phyloP scores from a whole-genome alignment of 352 stramenopile species.

The Pythium rhizo-oryzae region DNA sequence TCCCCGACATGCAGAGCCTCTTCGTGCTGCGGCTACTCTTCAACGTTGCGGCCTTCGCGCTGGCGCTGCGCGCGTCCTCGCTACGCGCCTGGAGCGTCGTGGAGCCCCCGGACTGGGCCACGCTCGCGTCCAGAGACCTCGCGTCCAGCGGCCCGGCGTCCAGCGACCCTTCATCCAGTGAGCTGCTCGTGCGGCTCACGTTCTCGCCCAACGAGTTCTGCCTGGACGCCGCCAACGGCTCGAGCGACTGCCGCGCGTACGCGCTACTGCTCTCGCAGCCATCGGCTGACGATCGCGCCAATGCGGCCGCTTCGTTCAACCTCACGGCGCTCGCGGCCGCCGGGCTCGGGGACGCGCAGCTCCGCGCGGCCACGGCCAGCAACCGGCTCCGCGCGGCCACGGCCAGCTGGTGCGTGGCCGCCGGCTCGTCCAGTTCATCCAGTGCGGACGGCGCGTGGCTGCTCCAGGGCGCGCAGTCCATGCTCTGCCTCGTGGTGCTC shows the following conservation, averaged over 20 bases:
- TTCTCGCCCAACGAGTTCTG: constrained; percentile 58
- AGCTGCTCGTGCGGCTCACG: constrained; percentile 25
- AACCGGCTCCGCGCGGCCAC: constrained; percentile 34
- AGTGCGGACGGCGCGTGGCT: constrained; percentile 36
- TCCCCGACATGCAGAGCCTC: constrained; percentile 22
- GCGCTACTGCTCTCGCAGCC: constrained; percentile 42
- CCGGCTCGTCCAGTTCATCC: not conserved
- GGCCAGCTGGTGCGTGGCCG: constrained; percentile 47
- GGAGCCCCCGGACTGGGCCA: constrained; percentile 2
- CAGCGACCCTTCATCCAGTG: not conserved
- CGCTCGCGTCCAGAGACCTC: not conserved
- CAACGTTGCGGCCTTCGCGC: constrained; percentile 21
- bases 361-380: constrained; percentile 13
- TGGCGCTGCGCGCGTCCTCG: constrained; percentile 16
- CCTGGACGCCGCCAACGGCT: constrained; percentile 36
- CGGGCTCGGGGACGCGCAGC: constrained; percentile 8
- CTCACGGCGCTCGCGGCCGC: not conserved
- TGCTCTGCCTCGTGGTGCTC: constrained; percentile 61
- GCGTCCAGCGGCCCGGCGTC: not conserved
- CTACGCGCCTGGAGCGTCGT: constrained; percentile 25
- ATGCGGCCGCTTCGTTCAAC: not conserved
- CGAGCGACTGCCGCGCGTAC: constrained; percentile 42
- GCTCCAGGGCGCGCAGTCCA: constrained; percentile 50
- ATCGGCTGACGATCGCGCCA: not conserved
- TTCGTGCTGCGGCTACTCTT: constrained; percentile 19